Evolutionary conservation across 306 rosid species (phyloP), one percentile per base, ranked within the genome.

Genomic region (Prunus fruticosa): DNA sequence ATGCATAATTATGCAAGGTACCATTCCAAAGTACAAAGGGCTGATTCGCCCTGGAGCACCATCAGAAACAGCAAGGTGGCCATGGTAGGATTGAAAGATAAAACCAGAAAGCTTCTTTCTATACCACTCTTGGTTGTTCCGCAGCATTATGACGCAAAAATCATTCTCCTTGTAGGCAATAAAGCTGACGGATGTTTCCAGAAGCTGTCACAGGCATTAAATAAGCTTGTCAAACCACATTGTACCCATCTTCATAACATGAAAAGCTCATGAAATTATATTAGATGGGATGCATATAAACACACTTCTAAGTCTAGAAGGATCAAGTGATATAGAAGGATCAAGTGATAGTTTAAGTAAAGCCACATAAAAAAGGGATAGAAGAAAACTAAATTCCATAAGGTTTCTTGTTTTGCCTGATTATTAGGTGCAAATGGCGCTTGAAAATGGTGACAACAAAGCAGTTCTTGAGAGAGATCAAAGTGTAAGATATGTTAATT

Each of bases 171-270:
- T 92, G 99, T 50, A 92, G 86, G 82, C 93, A 96, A 86, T 96
- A 96, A 79, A 96, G 99, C 85, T 96, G 99, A 49, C 99, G 99
- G 70, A 96, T 89, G 85, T 96, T 96, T 57, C 99, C 99, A 0
- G 99, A 92, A 52, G 97, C 99, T 96, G 97, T 56, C 78, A 82
- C 68, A 74, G 49, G 28, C 54, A 56, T 56, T 52, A 82, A 76
- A 76, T n/a, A 68, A 72, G 25, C 22, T 27, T 15, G 53, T 65
- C 49, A 52, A 53, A 62, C 14, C 11, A 2, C 41, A 25, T 32
- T 8, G n/a, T 15, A n/a, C 51, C 12, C 34, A n/a, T 41, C 25
- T 71, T 25, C 38, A 32, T 52, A 45, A 56, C 51, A 70, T 20
- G 53, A 70, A 75, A 51, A 57, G 27, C 56, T 43, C 41, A 23